A percentile compares a stretch with the other conserved stretches of the same genome.
These are phyloP conservation scores for Ophiocordyceps unilateralis DNA, from an alignment of 2,329 filamentous ascomycete genomes.

Conservation along the genomic window DNA sequence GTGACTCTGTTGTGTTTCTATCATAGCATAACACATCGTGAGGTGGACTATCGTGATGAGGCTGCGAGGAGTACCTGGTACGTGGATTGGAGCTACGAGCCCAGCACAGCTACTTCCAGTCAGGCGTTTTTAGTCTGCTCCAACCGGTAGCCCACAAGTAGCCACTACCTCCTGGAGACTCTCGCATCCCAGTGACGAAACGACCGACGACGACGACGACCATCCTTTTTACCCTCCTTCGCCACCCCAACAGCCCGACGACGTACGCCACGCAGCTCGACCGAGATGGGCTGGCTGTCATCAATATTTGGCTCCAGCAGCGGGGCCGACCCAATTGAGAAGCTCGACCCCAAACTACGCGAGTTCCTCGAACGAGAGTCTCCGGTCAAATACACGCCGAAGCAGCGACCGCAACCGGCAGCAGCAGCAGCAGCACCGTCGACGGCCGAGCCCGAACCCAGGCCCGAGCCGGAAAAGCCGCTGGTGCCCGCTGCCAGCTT, in stretches of 20 bases:
- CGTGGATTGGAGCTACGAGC: too few species aligned
- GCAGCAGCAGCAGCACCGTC: conserved; percentile 3
- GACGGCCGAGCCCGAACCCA: conserved; percentile 4
- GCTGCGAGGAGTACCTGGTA: too few species aligned
- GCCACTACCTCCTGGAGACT: too few species aligned
- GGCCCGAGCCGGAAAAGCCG: conserved; percentile 5
- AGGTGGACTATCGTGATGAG: too few species aligned
- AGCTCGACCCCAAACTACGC: conserved; percentile 67
- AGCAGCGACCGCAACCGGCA: conserved; percentile 8
- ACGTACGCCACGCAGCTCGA: conserved; percentile 1
- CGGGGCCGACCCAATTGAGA: conserved; percentile 42
- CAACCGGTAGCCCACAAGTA: too few species aligned
- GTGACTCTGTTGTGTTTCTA: too few species aligned
- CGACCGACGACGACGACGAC: not conserved
- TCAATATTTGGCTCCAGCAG: conserved; percentile 31
- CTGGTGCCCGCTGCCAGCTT: conserved; percentile 31
- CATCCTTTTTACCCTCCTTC: not conserved
- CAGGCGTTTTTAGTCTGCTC: too few species aligned
- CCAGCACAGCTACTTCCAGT: too few species aligned
- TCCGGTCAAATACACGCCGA: conserved; percentile 45
- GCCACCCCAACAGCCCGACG: not conserved
- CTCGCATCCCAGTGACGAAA: too few species aligned
- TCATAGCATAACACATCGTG: too few species aligned
- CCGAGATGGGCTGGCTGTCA: conserved; percentile 39
- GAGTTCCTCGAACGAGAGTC: conserved; percentile 76